Percentiles rank a stretch among this genome's conserved stretches.
These are phyloP conservation scores for Candida dajiaensis DNA, from an alignment of 805 yeast species.

Conservation along the genomic window DNA sequence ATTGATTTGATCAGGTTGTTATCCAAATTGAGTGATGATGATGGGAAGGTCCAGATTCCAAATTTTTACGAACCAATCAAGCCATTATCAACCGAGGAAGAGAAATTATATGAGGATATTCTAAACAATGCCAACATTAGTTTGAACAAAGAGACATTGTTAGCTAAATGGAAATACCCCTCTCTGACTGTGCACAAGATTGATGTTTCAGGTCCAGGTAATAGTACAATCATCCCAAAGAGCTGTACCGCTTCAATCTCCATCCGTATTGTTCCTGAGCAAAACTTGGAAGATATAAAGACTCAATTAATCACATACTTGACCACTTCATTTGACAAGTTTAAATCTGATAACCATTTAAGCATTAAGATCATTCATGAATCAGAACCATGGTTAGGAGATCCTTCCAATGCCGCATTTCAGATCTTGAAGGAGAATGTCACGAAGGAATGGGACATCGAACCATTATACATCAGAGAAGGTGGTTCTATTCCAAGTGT, in stretches of 20 bases:
- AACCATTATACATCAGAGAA: slow-evolving; percentile 85
- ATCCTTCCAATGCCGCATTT: slow-evolving; percentile 70
- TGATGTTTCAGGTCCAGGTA: slow-evolving; percentile 84
- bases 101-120: slow-evolving; percentile 56
- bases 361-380: slow-evolving; percentile 63
- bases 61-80: slow-evolving; percentile 65
- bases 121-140: slow-evolving; percentile 31
- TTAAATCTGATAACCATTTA: slow-evolving; percentile 59
- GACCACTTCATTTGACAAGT: slow-evolving; percentile 36
- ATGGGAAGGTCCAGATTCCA: slow-evolving; percentile 56
- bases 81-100: slow-evolving; percentile 52
- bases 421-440: slow-evolving; percentile 59
- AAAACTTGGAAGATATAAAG: slow-evolving; percentile 58
- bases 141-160: slow-evolving; percentile 43
- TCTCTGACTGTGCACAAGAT: slow-evolving; percentile 82
- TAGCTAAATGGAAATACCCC: slow-evolving; percentile 86
- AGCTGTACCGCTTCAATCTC: slow-evolving; percentile 72
- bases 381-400: slow-evolving; percentile 97
- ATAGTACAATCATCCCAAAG: slow-evolving; percentile 85
- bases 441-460: slow-evolving; percentile 64
- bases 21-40: slow-evolving; percentile 53
- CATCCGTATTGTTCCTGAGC: slow-evolving; percentile 85
- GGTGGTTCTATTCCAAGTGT: slow-evolving; percentile 97
- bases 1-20: slow-evolving; percentile 74
- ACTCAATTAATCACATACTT: slow-evolving; percentile 42